phyloP scores from a whole-genome alignment of 305 asterid species.

The Solanum aculeatissimum region DNA sequence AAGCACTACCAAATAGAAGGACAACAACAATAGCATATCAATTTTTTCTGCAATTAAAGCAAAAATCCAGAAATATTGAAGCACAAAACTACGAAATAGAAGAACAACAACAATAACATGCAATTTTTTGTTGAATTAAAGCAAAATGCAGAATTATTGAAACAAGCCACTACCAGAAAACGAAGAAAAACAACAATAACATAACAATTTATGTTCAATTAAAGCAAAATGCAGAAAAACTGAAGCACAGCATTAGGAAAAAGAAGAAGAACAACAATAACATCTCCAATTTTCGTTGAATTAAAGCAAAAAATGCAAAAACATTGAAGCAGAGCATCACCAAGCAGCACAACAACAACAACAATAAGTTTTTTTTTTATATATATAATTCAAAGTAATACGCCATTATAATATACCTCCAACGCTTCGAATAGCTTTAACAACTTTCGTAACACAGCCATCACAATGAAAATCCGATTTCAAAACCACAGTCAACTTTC shows the following conservation, averaged over 20 bases:
- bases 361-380: background rate
- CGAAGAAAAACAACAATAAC: background rate
- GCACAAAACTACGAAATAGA: background rate
- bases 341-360: background rate
- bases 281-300: too few species aligned
- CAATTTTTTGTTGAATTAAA: background rate
- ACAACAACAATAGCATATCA: background rate
- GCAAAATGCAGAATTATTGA: background rate
- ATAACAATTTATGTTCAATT: background rate
- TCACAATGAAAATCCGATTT: constrained; percentile 73
- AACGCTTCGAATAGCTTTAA: constrained; percentile 35
- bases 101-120: background rate
- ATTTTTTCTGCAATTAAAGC: background rate
- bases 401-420: constrained; percentile 23
- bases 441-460: constrained; percentile 56
- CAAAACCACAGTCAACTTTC: constrained; percentile 34
- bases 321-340: too few species aligned
- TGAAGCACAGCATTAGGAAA: background rate
- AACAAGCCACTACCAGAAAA: background rate
- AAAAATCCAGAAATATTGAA: background rate
- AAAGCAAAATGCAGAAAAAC: background rate
- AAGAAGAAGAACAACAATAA: background rate
- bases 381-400: background rate
- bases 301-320: background rate
- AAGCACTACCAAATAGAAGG: background rate